phyloP scores from a whole-genome alignment of 768 basidiomycete species.

The Macrolepiota dolichaula region DNA sequence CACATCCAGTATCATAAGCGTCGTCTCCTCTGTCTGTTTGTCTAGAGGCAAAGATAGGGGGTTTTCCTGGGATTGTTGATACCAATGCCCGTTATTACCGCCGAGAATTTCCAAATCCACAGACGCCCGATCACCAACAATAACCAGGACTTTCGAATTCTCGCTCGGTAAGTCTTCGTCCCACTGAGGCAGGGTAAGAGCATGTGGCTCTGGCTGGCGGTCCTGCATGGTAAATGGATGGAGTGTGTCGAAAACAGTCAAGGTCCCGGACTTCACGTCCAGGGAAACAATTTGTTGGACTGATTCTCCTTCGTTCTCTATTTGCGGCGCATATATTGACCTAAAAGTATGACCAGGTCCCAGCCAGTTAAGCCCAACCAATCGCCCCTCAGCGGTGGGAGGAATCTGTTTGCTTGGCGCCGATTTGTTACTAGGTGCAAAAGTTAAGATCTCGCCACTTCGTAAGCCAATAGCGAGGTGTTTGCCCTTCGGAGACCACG shows the following conservation, averaged over 20 bases:
- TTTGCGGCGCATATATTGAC: slow-evolving; percentile 51
- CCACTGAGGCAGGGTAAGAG: slow-evolving; percentile 41
- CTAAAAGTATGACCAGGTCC: slow-evolving; percentile 66
- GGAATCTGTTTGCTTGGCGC: slow-evolving; percentile 61
- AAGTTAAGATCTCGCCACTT: slow-evolving; percentile 69
- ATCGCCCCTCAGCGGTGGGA: slow-evolving; percentile 43
- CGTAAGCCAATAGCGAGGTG: slow-evolving; percentile 75
- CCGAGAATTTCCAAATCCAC: slow-evolving; percentile 47
- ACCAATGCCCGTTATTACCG: slow-evolving; percentile 38
- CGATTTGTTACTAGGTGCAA: slow-evolving; percentile 51
- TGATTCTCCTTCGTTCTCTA: slow-evolving; percentile 23
- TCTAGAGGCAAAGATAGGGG: slow-evolving; percentile 65
- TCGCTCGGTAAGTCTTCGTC: slow-evolving; percentile 37
- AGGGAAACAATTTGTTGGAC: slow-evolving; percentile 42
- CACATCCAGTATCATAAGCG: slow-evolving; percentile 58
- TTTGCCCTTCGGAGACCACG: slow-evolving; percentile 87
- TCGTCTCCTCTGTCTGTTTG: slow-evolving; percentile 66
- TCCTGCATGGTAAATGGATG: slow-evolving; percentile 39
- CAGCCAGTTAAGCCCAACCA: slow-evolving; percentile 64
- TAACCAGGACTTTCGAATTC: slow-evolving; percentile 34
- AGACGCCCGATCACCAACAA: slow-evolving; percentile 45
- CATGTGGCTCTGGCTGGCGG: slow-evolving; percentile 36
- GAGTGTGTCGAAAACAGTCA: slow-evolving; percentile 33
- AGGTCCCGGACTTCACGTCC: slow-evolving; percentile 38
- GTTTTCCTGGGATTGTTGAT: slow-evolving; percentile 47